Conservation (phyloP, 345 rosid genomes). For the Brassica rapa region DNA sequence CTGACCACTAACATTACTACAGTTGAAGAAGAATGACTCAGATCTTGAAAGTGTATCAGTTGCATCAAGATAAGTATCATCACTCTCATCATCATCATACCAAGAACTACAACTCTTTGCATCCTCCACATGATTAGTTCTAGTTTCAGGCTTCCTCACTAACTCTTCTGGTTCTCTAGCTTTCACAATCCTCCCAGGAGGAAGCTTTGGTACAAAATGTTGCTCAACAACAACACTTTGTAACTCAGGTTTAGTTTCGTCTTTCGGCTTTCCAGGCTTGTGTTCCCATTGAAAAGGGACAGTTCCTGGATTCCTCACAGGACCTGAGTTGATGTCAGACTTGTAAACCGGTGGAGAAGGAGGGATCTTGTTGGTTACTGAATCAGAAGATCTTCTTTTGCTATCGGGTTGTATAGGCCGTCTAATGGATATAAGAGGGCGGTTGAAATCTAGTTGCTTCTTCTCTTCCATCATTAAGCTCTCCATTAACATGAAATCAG, state of each 20-base stretch:
- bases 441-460: conserved; percentile 75
- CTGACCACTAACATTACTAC: conserved; percentile 53
- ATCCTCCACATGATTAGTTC: conserved; percentile 19
- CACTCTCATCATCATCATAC: conserved; percentile 34
- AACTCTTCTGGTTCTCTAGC: conserved; percentile 29
- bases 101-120: conserved; percentile 25
- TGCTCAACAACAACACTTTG: conserved; percentile 15
- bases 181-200: conserved; percentile 61
- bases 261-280: conserved; percentile 80
- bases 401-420: conserved; percentile 38
- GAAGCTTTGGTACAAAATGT: conserved; percentile 72
- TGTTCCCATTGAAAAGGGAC: conserved; percentile 94
- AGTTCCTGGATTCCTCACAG: conserved; percentile 76
- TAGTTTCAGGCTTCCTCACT: conserved; percentile 35
- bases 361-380: conserved; percentile 30
- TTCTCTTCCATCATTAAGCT: conserved; percentile 66
- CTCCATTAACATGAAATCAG: conserved; percentile 38
- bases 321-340: conserved; percentile 88
- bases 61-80: conserved; percentile 57
- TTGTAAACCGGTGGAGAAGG: conserved; percentile 66
- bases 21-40: conserved; percentile 59
- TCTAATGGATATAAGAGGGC: conserved; percentile 76
- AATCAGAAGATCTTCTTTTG: conserved; percentile 48
- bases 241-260: conserved; percentile 43
- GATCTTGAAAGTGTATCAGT: conserved; percentile 55